These are phyloP conservation scores for Kwoniella newhampshirensis DNA, from an alignment of 768 basidiomycete species.

Conservation along the genomic window DNA sequence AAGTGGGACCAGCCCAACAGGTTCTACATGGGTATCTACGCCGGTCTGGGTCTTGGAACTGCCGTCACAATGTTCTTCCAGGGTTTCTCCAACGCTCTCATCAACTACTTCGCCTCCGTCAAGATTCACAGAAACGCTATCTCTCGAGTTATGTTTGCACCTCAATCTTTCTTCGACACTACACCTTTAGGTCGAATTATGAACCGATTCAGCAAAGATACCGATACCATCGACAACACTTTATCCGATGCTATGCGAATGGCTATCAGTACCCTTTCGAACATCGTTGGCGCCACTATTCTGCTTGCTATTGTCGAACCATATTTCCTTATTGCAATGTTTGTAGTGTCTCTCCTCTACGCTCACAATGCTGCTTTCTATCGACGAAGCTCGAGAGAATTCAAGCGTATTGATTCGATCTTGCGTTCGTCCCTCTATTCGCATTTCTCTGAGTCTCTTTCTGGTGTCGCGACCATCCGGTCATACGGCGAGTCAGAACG, in stretches of 20 bases:
- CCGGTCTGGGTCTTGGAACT: constrained; percentile 68
- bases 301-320: constrained; percentile 68
- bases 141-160: constrained; percentile 64
- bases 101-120: constrained; percentile 77
- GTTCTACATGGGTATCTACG: constrained; percentile 76
- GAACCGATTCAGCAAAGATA: constrained; percentile 52
- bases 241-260: constrained; percentile 50
- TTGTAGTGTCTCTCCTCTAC: constrained; percentile 64
- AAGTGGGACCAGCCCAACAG: constrained; percentile 50
- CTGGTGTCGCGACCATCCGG: constrained; percentile 81
- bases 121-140: constrained; percentile 58
- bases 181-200: constrained; percentile 55
- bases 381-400: constrained; percentile 77
- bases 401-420: constrained; percentile 76
- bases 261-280: constrained; percentile 63
- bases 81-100: constrained; percentile 61
- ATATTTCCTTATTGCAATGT: constrained; percentile 79
- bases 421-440: constrained; percentile 82
- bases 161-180: constrained; percentile 70
- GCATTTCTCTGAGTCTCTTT: constrained; percentile 87
- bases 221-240: constrained; percentile 52
- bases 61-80: constrained; percentile 68
- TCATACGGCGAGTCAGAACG: constrained; percentile 78
- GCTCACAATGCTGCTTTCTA: constrained; percentile 76
- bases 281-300: constrained; percentile 73